phyloP scores from a whole-genome alignment of 2,329 filamentous ascomycete species.

The Ambrosiella xylebori region DNA sequence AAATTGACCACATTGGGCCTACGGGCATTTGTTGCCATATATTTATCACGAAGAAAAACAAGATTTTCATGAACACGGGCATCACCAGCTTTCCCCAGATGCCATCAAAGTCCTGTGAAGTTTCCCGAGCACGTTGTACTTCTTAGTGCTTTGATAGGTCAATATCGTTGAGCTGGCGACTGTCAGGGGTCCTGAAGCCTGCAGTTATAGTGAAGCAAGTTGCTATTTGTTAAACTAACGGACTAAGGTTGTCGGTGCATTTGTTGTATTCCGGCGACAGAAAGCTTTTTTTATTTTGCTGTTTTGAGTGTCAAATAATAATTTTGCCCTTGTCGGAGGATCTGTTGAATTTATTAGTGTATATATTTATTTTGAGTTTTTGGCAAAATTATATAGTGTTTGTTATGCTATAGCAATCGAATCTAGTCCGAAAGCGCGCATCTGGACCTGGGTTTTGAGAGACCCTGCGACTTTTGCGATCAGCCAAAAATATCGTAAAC shows the following conservation, averaged over 20 bases:
- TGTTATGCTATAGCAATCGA: neutral
- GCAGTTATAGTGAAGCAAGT: neutral
- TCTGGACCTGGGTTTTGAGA: neutral
- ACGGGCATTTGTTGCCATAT: too few species aligned
- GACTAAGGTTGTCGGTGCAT: neutral
- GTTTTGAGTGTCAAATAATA: neutral
- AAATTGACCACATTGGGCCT: too few species aligned
- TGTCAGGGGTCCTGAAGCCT: neutral
- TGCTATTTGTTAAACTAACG: neutral
- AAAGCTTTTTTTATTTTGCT: neutral
- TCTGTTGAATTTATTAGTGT: too few species aligned
- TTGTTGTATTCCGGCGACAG: neutral
- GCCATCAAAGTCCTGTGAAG: neutral
- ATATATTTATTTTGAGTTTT: too few species aligned
- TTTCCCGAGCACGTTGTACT: conserved; percentile 2
- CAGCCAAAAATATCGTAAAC: too few species aligned
- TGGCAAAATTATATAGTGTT: neutral
- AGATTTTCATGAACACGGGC: neutral
- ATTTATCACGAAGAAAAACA: too few species aligned
- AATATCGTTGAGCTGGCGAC: neutral
- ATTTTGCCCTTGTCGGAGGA: too few species aligned
- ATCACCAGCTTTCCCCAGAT: neutral
- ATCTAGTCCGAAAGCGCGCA: neutral
- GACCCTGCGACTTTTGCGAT: neutral
- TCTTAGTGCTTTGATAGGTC: conserved; percentile 8